Evolutionary conservation across 2,329 filamentous ascomycete genomes (phyloP), one percentile per base, ranked within the genome.

Genomic region (Akanthomyces dipterigenus): DNA sequence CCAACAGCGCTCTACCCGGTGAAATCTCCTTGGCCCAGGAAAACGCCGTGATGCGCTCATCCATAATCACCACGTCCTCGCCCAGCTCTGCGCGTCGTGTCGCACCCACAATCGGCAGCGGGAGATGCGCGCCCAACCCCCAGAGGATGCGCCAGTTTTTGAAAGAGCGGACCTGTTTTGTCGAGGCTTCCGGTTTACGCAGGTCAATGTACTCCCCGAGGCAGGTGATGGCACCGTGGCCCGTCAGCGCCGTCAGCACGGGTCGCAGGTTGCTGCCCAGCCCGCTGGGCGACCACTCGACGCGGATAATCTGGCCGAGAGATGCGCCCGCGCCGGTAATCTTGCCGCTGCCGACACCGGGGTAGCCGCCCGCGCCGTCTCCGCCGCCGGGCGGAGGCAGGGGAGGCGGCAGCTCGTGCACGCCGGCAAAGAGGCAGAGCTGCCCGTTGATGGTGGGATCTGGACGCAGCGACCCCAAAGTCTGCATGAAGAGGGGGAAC

Each of bases 281-380:
- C 1, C 80, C 81, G n/a, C 71, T 72, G 0, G 83, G 82, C n/a
- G 82, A 85, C 83, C 83, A 86, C 53, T 77, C 79, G 22, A 85
- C 64, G 9, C 75, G 71, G 16, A 84, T 76, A 18, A 82, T 77
- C 65, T 86, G 82, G 64, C 82, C 84, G 66, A 86, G 74, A 3
- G 80, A 78, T 51, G 75, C 75, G 0, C 59, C 59, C 8, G 43
- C 43, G 12, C 51, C 22, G 34, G 59, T 61, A 9, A 61, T 34
- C 3, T 16, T 31, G 18, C 59, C 59, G 31, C 26, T 11, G 2
- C 59, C 59, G 34, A 61, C 59, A 18, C 59, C 59, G 3, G 34
- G 53, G 26, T 56, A 61, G 5, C 43, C 59, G 14, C 14, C 45
- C 2, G 59, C 50, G 12, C 42, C 43, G 45, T 53, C 22, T 2